Evolutionary conservation across 768 basidiomycete species (phyloP).

Genomic region (Pholiota molesta): DNA sequence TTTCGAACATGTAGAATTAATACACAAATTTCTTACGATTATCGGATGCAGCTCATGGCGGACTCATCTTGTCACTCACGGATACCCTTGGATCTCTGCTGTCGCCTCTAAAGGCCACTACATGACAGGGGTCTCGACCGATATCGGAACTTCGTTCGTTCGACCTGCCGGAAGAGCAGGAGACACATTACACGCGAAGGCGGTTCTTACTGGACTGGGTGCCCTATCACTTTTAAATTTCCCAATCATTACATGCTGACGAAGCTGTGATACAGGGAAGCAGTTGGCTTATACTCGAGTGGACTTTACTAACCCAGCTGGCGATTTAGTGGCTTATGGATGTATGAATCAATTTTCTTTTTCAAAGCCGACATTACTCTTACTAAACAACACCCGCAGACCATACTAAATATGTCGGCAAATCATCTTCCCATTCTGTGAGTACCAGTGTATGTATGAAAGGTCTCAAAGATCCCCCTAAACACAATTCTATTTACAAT

Average conservation of each 20-base stretch:
- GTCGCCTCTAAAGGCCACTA: slow-evolving; percentile 80
- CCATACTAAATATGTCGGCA: slow-evolving; percentile 87
- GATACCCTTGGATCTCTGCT: slow-evolving; percentile 85
- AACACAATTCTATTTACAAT: not conserved
- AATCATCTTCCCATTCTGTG: slow-evolving; percentile 52
- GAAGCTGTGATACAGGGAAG: slow-evolving; percentile 50
- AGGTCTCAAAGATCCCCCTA: not conserved
- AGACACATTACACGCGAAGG: slow-evolving; percentile 66
- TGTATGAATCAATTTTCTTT: slow-evolving; percentile 40
- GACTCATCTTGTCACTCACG: slow-evolving; percentile 78
- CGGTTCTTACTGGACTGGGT: slow-evolving; percentile 74
- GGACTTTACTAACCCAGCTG: slow-evolving; percentile 67
- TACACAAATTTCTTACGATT: not conserved
- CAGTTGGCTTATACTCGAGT: slow-evolving; percentile 81
- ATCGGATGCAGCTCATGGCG: slow-evolving; percentile 67
- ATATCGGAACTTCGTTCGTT: slow-evolving; percentile 79
- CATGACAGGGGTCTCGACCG: slow-evolving; percentile 89
- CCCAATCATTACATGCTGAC: not conserved
- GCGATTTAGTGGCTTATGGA: slow-evolving; percentile 80
- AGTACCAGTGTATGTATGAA: slow-evolving; percentile 23
- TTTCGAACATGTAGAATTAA: not conserved
- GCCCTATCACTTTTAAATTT: slow-evolving; percentile 13
- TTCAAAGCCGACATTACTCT: not conserved
- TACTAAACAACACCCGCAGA: slow-evolving; percentile 40
- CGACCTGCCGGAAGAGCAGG: slow-evolving; percentile 75